Conservation (phyloP, 2,329 filamentous ascomycete genomes). For the Diaporthe citri region DNA sequence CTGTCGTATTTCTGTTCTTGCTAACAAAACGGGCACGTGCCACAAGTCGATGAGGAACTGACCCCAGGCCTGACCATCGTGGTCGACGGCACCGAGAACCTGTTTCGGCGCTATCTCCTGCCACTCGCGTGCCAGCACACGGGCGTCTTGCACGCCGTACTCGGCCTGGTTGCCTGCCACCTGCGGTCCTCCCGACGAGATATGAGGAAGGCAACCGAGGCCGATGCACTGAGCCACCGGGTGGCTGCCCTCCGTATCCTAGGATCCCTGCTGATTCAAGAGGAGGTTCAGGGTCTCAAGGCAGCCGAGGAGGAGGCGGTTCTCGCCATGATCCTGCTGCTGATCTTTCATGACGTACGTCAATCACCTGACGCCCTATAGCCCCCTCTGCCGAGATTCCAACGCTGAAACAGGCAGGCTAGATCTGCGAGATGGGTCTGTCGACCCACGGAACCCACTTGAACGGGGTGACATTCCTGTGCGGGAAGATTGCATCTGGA, state of each 20-base stretch:
- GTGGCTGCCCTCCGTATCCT: constrained; percentile 2
- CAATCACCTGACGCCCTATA: background rate
- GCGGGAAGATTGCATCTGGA: constrained; percentile 41
- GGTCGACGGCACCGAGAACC: background rate
- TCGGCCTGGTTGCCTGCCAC: constrained; percentile 47
- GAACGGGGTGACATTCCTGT: constrained; percentile 47
- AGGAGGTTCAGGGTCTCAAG: background rate
- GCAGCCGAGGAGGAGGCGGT: constrained; percentile 8
- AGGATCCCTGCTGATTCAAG: background rate
- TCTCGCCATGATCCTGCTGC: constrained; percentile 5
- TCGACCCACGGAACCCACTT: constrained; percentile 47
- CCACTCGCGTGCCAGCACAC: constrained; percentile 35
- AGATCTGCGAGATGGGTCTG: constrained; percentile 47
- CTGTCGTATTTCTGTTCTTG: background rate
- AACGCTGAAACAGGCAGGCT: constrained; percentile 9
- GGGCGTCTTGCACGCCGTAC: constrained; percentile 46
- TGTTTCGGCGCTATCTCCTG: background rate
- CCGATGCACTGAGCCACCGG: constrained; percentile 39
- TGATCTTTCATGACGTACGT: constrained; percentile 14
- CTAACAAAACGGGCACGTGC: background rate
- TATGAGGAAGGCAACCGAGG: constrained; percentile 35
- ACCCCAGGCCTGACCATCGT: background rate
- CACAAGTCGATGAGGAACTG: background rate
- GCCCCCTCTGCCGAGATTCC: background rate
- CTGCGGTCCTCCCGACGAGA: constrained; percentile 41